Evolutionary conservation across 2,329 filamentous ascomycete genomes (phyloP), one percentile per base, ranked within the genome.

Genomic region (Pseudogymnoascus destructans): DNA sequence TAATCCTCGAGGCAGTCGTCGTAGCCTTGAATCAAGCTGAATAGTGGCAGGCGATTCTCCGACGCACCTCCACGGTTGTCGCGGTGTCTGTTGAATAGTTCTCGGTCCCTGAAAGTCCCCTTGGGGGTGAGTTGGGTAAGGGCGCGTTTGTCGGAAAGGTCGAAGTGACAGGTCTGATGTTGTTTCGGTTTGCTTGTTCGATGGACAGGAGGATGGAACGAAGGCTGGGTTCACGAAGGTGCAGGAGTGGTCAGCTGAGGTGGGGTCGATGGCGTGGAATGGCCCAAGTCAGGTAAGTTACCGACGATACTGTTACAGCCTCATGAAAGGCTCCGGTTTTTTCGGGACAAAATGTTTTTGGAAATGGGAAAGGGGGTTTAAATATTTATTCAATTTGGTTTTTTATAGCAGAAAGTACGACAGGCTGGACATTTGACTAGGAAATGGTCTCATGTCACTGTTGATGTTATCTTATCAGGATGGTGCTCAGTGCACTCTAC

Each of bases 211-310:
- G 8, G n/a, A 10, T 6, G n/a, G n/a, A 30, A 30, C 17, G n/a
- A 52, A 52, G 46, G 46, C n/a, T 52, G 46, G 46, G 21, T 25
- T 30, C 46, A 52, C 46, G 17, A 4, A 27, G 23, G 46, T 30
- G 46, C 7, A 30, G 23, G 25, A 52, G n/a, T 52, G 46, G 46
- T 52, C 46, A 52, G 8, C 46, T 52, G 46, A 52, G 46, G 25
- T 52, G 23, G 46, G 46, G 46, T 52, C 46, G 46, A 52, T 52
- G 46, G 46, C 46, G 46, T 52, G 46, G 46, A 52, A 52, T 52
- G 46, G 46, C 6, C 4, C 7, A 52, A 13, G 8, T 30, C 23
- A 30, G 46, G 46, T 52, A 52, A 30, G 46, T 23, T 52, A 52
- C 46, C 46, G 46, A 17, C 25, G 23, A 17, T 52, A 30, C 8